phyloP scores from a whole-genome alignment of 495 filamentous ascomycete species.

The Sordaria brevicollis region DNA sequence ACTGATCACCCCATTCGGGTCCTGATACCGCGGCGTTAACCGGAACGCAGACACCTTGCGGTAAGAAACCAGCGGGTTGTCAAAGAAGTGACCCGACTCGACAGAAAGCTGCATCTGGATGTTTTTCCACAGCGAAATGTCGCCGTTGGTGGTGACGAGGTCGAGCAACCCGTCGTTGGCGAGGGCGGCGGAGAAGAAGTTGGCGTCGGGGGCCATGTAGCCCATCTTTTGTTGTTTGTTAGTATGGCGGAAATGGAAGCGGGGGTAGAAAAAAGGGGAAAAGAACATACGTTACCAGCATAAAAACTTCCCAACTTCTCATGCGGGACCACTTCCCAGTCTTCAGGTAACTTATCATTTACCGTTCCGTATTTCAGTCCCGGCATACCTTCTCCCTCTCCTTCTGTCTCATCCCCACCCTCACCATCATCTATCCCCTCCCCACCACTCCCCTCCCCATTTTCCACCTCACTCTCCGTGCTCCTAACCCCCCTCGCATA shows the following conservation, averaged over 20 bases:
- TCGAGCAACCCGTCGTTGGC: conserved; percentile 82
- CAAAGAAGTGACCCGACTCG: conserved; percentile 64
- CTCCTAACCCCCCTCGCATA: conserved; percentile 31
- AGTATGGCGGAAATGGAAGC: conserved; percentile 2
- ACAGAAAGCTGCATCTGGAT: conserved; percentile 59
- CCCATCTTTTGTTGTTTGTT: conserved; percentile 49
- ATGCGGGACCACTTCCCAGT: conserved; percentile 61
- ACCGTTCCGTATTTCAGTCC: conserved; percentile 69
- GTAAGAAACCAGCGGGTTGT: conserved; percentile 65
- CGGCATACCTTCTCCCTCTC: conserved; percentile 48
- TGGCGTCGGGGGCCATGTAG: conserved; percentile 75
- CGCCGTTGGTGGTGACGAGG: conserved; percentile 68
- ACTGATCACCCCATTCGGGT: conserved; percentile 69
- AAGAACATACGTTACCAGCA: conserved; percentile 59
- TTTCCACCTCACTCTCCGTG: conserved; percentile 3
- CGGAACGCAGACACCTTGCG: conserved; percentile 76
- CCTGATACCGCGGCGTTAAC: conserved; percentile 60
- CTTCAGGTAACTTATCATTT: conserved; percentile 60
- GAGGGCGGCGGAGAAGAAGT: conserved; percentile 80
- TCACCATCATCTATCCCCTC: conserved; percentile 6
- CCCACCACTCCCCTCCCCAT: conserved; percentile 10
- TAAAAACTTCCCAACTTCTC: conserved; percentile 87
- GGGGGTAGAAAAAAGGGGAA: neutral
- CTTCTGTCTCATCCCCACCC: conserved; percentile 7
- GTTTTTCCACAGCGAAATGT: conserved; percentile 51